These are phyloP conservation scores for Limnanthes douglasii DNA, from an alignment of 345 rosid species.

Conservation along the genomic window DNA sequence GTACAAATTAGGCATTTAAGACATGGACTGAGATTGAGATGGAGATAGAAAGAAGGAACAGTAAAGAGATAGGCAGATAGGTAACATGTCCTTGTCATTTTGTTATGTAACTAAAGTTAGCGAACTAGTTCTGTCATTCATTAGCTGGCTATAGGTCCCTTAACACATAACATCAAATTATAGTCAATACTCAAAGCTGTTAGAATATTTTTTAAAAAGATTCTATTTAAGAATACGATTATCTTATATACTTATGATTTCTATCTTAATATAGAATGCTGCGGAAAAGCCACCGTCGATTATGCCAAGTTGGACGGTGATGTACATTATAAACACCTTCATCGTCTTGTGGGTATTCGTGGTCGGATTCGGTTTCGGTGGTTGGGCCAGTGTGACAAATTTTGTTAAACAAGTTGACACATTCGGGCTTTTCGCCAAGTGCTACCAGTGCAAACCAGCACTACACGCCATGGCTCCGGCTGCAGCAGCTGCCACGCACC, in stretches of 20 bases:
- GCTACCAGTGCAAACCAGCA: slow-evolving; percentile 93
- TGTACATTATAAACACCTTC: slow-evolving; percentile 65
- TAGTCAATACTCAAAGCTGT: too few species aligned
- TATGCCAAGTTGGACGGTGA: slow-evolving; percentile 82
- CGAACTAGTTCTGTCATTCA: neutral
- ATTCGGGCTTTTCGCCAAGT: slow-evolving; percentile 91
- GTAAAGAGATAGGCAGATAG: too few species aligned
- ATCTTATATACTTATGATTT: neutral
- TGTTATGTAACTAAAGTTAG: slow-evolving; percentile 29
- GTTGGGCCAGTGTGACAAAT: slow-evolving; percentile 97
- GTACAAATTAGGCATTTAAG: slow-evolving; percentile 25
- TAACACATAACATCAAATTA: too few species aligned
- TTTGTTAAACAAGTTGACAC: slow-evolving; percentile 76
- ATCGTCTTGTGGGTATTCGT: slow-evolving; percentile 69
- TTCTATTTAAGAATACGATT: too few species aligned
- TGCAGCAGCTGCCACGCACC: slow-evolving; percentile 17
- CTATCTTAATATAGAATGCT: slow-evolving; percentile 44
- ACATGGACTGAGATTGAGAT: too few species aligned
- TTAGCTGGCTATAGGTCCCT: slow-evolving; percentile 42
- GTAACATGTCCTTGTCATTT: slow-evolving; percentile 33
- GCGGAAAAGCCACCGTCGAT: slow-evolving; percentile 91
- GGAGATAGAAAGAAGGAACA: too few species aligned
- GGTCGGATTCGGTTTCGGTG: slow-evolving; percentile 95
- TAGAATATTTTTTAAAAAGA: too few species aligned
- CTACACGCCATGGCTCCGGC: slow-evolving; percentile 16